Percentiles rank a stretch among this genome's conserved stretches.
Conservation (phyloP, 1,284 basidiomycete species). For the Filobasidium uniguttulatum region DNA sequence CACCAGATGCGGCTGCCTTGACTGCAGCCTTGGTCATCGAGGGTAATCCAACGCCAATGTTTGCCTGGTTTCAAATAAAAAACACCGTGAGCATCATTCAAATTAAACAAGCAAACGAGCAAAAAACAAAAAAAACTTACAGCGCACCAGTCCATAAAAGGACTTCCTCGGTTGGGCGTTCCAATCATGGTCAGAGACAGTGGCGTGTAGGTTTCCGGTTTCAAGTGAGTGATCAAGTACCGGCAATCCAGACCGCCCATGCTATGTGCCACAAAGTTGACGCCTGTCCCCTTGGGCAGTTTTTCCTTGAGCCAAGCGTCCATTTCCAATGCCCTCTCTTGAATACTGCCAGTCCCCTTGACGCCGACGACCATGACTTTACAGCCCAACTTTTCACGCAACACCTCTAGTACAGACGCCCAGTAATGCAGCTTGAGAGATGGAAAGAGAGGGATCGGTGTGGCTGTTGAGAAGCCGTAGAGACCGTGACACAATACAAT, state of each 20-base stretch:
- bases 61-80: slow-evolving; percentile 42
- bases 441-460: slow-evolving; percentile 54
- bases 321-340: slow-evolving; percentile 65
- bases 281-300: slow-evolving; percentile 48
- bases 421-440: slow-evolving; percentile 74
- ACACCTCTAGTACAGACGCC: slow-evolving; percentile 71
- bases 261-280: slow-evolving; percentile 92
- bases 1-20: slow-evolving; percentile 22
- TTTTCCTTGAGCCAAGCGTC: slow-evolving; percentile 58
- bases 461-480: slow-evolving; percentile 80
- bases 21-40: slow-evolving; percentile 21
- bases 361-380: slow-evolving; percentile 93
- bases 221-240: slow-evolving; percentile 65
- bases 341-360: slow-evolving; percentile 83
- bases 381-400: slow-evolving; percentile 70
- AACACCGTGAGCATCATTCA: neutral
- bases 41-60: slow-evolving; percentile 65
- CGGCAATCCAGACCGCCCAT: slow-evolving; percentile 97
- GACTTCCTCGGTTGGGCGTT: slow-evolving; percentile 89
- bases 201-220: slow-evolving; percentile 70
- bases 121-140: slow-evolving; percentile 38
- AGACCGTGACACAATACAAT: slow-evolving; percentile 92
- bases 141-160: slow-evolving; percentile 98
- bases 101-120: neutral
- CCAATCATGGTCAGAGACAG: slow-evolving; percentile 78